Evolutionary conservation across 192 early-diverging fungal genomes (phyloP).

Genomic region (Entomortierella beljakovae): DNA sequence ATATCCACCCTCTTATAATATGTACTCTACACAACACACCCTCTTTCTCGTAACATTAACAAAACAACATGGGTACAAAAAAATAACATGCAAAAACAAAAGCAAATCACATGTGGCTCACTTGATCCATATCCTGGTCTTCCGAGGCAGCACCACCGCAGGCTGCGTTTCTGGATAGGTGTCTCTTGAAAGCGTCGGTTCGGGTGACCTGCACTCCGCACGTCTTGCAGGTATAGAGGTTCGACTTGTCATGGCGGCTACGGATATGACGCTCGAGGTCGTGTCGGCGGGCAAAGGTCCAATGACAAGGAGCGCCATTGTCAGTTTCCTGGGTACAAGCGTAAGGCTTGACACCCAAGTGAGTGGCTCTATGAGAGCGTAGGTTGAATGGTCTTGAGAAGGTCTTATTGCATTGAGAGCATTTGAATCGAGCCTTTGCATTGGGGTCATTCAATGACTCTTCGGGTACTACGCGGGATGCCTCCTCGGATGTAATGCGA

Average conservation of each 20-base stretch:
- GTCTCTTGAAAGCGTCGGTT: conserved; percentile 43
- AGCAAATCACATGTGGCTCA: conserved; percentile 55
- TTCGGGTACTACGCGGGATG: conserved; percentile 27
- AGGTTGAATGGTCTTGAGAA: conserved; percentile 82
- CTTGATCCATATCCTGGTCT: conserved; percentile 40
- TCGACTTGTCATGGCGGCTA: conserved; percentile 24
- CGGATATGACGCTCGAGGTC: conserved; percentile 82
- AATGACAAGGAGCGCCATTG: conserved; percentile 62
- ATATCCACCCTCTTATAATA: conserved; percentile 7
- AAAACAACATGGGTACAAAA: conserved; percentile 29
- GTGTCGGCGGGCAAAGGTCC: conserved; percentile 86
- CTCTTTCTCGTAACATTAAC: conserved; percentile 27
- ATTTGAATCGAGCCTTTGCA: conserved; percentile 39
- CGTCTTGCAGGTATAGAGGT: conserved; percentile 27
- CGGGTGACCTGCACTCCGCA: conserved; percentile 33
- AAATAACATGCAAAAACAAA: conserved; percentile 28
- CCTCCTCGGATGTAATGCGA: conserved; percentile 46
- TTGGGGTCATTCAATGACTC: conserved; percentile 18
- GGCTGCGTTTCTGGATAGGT: conserved; percentile 17
- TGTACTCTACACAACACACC: conserved; percentile 21
- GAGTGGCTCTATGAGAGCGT: conserved; percentile 72
- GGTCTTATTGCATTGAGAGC: conserved; percentile 55
- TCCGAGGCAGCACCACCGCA: conserved; percentile 16
- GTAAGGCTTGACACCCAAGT: conserved; percentile 70
- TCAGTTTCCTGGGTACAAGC: conserved; percentile 54